Evolutionary conservation across 352 stramenopile genomes (phyloP), one percentile per base, ranked within the genome.

Genomic region (Phytopythium aichiense): DNA sequence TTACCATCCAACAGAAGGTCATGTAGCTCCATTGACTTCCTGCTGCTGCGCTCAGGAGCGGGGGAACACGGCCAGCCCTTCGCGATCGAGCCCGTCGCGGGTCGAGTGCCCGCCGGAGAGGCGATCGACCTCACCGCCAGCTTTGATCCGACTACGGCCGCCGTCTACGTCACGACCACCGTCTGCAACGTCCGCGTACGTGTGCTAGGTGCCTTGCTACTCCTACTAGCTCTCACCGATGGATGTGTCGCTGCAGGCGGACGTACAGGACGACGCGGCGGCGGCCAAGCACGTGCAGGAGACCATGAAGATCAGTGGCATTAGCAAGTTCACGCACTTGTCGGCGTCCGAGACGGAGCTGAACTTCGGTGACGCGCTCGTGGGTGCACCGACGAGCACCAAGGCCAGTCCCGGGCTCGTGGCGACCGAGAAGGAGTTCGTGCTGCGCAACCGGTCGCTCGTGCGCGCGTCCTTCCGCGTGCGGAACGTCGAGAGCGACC

Each of bases 251-350:
- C 12, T 18, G 3, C 25, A 60, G 55, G 37, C 55, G 2, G 55
- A 60, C 40, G 23, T n/a, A 1, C n/a, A 60, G 23, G 38, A 33
- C 15, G 23, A 51, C 16, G 23, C 23, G 15, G 31, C 56, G 20
- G 28, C 60, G 13, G 56, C 64, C 1, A 58, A 73, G 15, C 52
- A 71, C 37, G 54, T 66, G 9, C 72, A 85, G 18, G 67, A 82
- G 50, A 76, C 59, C 18, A 92, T 96, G 77, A 97, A 97, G 66
- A 75, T 96, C 53, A 94, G 79, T 60, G 80, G 77, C 23, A 92
- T 96, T 37, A 90, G 86, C 59, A 98, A 98, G 65, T 98, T 93
- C 68, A 85, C 88, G 49, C 79, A 97, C 70, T 74, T 98, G 33
- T 79, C 81, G 12, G 72, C 79, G 18, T 96, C 87, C 0, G 87